Evolutionary conservation across 2,329 filamentous ascomycete genomes (phyloP).

Genomic region (Colletotrichum incanum): DNA sequence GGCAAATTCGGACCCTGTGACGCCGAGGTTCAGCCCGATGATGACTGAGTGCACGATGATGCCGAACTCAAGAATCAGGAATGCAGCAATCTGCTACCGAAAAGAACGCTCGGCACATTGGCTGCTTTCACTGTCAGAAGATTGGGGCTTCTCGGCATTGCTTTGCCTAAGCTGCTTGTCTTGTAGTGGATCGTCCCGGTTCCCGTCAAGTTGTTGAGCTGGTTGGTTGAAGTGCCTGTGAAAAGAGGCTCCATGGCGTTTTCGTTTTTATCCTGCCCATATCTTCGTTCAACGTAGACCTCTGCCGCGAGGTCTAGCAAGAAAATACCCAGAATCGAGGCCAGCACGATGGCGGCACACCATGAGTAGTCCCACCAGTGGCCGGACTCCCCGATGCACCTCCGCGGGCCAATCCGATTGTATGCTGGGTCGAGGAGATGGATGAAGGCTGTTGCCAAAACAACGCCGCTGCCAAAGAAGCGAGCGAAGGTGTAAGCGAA

Average conservation of each 20-base stretch:
- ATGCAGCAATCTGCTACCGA: slow-evolving; percentile 60
- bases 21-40: slow-evolving; percentile 86
- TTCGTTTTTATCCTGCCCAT: slow-evolving; percentile 50
- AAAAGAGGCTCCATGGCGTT: not conserved
- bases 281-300: slow-evolving; percentile 65
- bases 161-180: not conserved
- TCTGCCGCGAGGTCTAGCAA: slow-evolving; percentile 66
- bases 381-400: slow-evolving; percentile 63
- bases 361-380: slow-evolving; percentile 67
- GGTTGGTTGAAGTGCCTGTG: not conserved
- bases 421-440: slow-evolving; percentile 63
- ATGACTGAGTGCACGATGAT: slow-evolving; percentile 86
- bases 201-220: not conserved
- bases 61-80: slow-evolving; percentile 81
- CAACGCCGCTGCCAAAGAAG: slow-evolving; percentile 84
- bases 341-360: slow-evolving; percentile 66
- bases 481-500: slow-evolving; percentile 80
- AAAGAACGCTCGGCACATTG: slow-evolving; percentile 21
- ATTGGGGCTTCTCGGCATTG: not conserved
- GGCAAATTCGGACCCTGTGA: slow-evolving; percentile 82
- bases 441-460: slow-evolving; percentile 84
- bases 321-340: slow-evolving; percentile 65
- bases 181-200: not conserved
- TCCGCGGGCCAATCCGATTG: slow-evolving; percentile 52
- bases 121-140: slow-evolving; percentile 30